Evolutionary conservation across 164 flowering plant species (phyloP), one percentile per base, ranked within the genome.

Genomic region (Dillenia turbinata): DNA sequence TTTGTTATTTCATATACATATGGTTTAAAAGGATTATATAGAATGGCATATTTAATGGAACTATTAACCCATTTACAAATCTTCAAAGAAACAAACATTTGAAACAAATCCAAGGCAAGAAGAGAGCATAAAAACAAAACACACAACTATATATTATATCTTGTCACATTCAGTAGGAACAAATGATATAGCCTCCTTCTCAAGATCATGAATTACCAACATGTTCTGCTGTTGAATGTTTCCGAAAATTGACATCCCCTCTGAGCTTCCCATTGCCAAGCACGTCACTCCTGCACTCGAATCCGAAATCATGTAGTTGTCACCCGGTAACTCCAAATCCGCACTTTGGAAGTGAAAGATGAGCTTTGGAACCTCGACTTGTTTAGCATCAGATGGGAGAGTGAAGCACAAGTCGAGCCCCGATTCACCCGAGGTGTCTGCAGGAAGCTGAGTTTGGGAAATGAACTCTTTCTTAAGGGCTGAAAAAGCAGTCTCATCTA

Each of bases 151-250:
- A 26, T 1, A 26, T 79, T 70, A 85, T 52, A 88, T 63, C 52
- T 78, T 51, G 56, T 77, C 79, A 52, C 98, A 92, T 17, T 81
- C 43, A 2, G 85, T 77, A 1, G 91, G 89, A 33, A 78, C 26
- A 49, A 94, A 89, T 0, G 96, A 83, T 64, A 91, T 1, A 0
- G 74, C 77, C 64, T 81, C 82, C 71, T 86, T 80, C 4, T 50
- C 73, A 47, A 94, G 85, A 81, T 94, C 97, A 74, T 94, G 82
- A 12, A 78, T 16, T 44, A 94, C 84, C 74, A 84, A 52, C 74
- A 86, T 62, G 57, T 94, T 91, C 64, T 91, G 97, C 71, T 89
- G 97, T 71, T 90, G 97, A 9, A 87, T 46, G 65, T 91, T 94
- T 9, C 97, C 98, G 19, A 94, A 75, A 1, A 94, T 85, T 1